Evolutionary conservation across 495 filamentous ascomycete genomes (phyloP).

Genomic region (Tuber umbilicatum): DNA sequence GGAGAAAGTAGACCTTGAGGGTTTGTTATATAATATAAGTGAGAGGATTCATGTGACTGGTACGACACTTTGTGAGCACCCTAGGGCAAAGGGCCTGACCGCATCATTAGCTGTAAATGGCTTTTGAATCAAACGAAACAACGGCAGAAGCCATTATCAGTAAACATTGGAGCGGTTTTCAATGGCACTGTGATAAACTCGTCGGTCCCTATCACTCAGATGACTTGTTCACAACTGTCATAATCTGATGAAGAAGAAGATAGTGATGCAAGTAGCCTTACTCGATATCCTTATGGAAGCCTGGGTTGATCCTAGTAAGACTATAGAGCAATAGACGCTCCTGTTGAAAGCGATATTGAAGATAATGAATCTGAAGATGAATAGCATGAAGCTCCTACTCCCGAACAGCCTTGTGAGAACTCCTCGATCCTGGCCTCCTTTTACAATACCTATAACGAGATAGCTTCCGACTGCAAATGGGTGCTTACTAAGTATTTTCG

Average conservation of each 20-base stretch:
- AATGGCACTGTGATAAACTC: slow-evolving; percentile 15
- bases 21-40: background rate
- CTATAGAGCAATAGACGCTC: slow-evolving; percentile 3
- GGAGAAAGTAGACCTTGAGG: background rate
- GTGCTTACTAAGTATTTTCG: slow-evolving; percentile 19
- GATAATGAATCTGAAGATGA: slow-evolving; percentile 11
- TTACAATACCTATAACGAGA: slow-evolving; percentile 14
- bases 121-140: slow-evolving; percentile 8
- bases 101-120: slow-evolving; percentile 17
- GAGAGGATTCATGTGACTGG: slow-evolving; percentile 4
- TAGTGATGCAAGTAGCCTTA: background rate
- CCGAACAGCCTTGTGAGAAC: slow-evolving; percentile 6
- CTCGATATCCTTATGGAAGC: background rate
- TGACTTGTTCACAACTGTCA: slow-evolving; percentile 3
- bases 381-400: background rate
- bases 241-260: background rate
- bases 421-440: slow-evolving; percentile 13
- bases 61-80: background rate
- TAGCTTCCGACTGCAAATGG: slow-evolving; percentile 19
- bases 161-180: slow-evolving; percentile 28
- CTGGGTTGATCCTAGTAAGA: background rate
- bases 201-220: slow-evolving; percentile 12
- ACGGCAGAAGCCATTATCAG: slow-evolving; percentile 4
- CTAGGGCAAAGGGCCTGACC: slow-evolving; percentile 33
- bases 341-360: background rate